These are phyloP conservation scores for Beauveria sp. DNA, from an alignment of 2,329 filamentous ascomycete species.

Conservation along the genomic window DNA sequence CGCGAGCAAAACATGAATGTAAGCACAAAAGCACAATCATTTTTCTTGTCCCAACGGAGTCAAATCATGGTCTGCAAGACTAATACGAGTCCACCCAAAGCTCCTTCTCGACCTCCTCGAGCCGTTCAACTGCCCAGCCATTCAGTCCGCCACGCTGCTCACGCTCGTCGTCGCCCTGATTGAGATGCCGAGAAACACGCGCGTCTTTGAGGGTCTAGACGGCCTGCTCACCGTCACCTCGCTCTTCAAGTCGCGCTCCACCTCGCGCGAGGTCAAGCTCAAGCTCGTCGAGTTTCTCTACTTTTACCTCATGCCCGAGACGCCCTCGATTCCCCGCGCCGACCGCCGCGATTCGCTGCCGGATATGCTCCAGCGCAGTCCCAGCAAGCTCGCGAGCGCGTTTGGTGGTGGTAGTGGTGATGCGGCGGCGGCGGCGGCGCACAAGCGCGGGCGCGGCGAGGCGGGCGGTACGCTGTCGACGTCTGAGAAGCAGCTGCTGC, in stretches of 20 bases:
- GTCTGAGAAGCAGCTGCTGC: conserved; percentile 72
- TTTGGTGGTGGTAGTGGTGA: conserved; percentile 29
- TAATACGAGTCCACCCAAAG: conserved; percentile 26
- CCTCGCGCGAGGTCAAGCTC: conserved; percentile 81
- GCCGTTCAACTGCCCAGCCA: conserved; percentile 81
- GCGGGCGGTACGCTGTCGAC: conserved; percentile 52
- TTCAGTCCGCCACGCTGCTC: conserved; percentile 83
- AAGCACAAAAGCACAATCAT: conserved; percentile 18
- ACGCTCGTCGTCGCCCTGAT: conserved; percentile 85
- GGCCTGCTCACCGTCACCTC: conserved; percentile 87
- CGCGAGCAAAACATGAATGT: conserved; percentile 93
- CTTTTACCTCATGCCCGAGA: conserved; percentile 97
- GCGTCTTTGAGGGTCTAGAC: conserved; percentile 86
- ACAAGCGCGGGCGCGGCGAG: conserved; percentile 19
- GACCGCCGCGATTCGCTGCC: conserved; percentile 37
- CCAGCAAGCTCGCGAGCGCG: conserved; percentile 57
- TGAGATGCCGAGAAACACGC: conserved; percentile 78
- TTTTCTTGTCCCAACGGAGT: not conserved
- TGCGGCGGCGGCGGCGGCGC: conserved; percentile 11
- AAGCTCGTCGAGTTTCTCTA: conserved; percentile 97
- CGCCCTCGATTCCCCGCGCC: conserved; percentile 46
- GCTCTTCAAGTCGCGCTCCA: conserved; percentile 83
- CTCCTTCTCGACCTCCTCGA: conserved; percentile 91
- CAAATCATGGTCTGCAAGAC: not conserved
- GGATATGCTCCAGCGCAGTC: conserved; percentile 55